Base-by-base conservation (phyloP, 2,329 filamentous ascomycete genomes). In the Exophiala alcalophila region DNA sequence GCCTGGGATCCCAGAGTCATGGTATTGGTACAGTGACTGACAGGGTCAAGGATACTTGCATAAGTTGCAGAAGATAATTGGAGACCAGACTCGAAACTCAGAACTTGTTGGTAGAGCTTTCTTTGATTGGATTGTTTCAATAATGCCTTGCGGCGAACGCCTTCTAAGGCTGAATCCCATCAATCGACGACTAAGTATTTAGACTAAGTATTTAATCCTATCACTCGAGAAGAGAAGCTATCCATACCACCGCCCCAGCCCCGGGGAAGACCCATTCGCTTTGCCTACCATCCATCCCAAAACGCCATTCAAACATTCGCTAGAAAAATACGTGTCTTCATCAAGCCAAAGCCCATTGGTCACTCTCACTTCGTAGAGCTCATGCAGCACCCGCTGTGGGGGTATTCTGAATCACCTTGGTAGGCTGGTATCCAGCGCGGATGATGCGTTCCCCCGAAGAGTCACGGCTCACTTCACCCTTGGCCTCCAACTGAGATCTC, bases 381-480 rank as follows among this genome's bases (percentile, higher is more conserved):
- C 33, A 91, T 59, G 89, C 89, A 52, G 89, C 88, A 67, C 88
- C 88, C 47, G 90, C 90, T 57, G 82, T 90, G 51, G 83, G 80
- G 41, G 86, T 79, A 30, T 90, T 88, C 64, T 88, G 81, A 14
- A 81, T 71, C 37, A 94, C 79, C 68, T 87, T 88, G 56, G 90
- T 96, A 47, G 86, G 78, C 70, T 96, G 90, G 58, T 80, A 74
- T 40, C 89, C 89, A 54, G 90, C 89, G 53, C 90, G 84, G 60
- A 94, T 79, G 57, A 96, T 89, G 53, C 85, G 82, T 65, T 87
- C 78, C 36, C 89, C 90, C 40, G 80, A 73, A 11, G 81, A 84
- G 63, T 95, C 90, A 64, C 86, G 89, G 64, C 87, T 78, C 44
- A 86, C 76, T 57, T 90, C 86, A 73, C 91, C 90, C 73, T 85